Evolutionary conservation across 2,329 filamentous ascomycete species (phyloP).

Genomic region (Davidsoniella eucalypti): DNA sequence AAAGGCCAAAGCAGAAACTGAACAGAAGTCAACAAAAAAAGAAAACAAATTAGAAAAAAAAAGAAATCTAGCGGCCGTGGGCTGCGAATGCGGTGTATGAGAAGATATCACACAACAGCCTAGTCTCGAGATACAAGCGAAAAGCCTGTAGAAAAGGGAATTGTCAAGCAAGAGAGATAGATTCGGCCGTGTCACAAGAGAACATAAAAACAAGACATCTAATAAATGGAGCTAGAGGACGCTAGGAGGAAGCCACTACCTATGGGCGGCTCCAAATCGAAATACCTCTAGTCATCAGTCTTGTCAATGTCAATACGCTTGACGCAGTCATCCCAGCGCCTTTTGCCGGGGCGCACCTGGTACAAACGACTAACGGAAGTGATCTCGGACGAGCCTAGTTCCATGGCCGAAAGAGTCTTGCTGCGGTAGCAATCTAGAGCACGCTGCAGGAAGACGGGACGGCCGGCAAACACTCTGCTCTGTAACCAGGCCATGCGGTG

Average conservation of each 20-base stretch:
- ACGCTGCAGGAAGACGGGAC: slow-evolving; percentile 77
- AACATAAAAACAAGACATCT: neutral
- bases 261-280: neutral
- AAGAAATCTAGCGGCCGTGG: neutral
- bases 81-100: no score
- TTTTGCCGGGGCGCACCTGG: slow-evolving; percentile 76
- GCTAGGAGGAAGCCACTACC: neutral
- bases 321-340: slow-evolving; percentile 49
- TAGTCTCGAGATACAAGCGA: neutral
- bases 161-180: neutral
- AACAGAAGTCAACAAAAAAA: slow-evolving; percentile 3
- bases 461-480: slow-evolving; percentile 74
- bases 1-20: neutral
- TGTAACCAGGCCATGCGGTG: slow-evolving; percentile 96
- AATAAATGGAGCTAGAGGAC: neutral
- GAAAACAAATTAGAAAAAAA: neutral
- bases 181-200: neutral
- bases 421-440: slow-evolving; percentile 91
- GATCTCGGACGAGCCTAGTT: slow-evolving; percentile 61
- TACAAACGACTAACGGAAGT: slow-evolving; percentile 64
- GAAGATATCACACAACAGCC: neutral
- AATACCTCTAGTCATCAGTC: neutral
- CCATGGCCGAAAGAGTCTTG: slow-evolving; percentile 72
- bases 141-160: neutral
- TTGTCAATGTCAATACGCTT: slow-evolving; percentile 20